phyloP scores from a whole-genome alignment of 2,329 filamentous ascomycete genomes.

The Fusarium sarcochroum region DNA sequence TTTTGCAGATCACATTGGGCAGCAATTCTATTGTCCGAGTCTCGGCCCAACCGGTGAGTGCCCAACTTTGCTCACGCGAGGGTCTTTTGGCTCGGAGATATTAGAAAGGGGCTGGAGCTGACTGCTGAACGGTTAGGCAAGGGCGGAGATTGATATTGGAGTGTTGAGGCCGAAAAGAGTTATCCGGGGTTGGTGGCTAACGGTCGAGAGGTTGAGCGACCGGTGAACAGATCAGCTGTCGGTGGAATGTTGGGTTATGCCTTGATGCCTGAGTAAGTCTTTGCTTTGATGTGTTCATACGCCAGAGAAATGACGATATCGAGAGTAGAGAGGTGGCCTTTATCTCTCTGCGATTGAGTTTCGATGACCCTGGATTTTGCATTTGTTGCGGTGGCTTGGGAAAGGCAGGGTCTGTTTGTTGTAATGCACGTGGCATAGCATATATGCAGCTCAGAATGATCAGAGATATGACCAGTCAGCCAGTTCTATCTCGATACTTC shows the following conservation, averaged over 20 bases:
- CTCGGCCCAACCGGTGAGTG: constrained; percentile 14
- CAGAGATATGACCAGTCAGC: constrained; percentile 19
- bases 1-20: constrained; percentile 33
- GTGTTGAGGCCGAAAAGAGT: constrained; percentile 25
- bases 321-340: neutral
- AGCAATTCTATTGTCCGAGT: constrained; percentile 13
- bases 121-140: neutral
- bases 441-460: constrained; percentile 5
- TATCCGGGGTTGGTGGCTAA: constrained; percentile 17
- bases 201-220: constrained; percentile 11
- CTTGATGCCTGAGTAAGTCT: constrained; percentile 3
- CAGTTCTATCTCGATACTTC: neutral
- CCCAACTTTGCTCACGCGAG: constrained; percentile 22
- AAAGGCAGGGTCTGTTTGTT: neutral
- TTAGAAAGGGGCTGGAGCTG: neutral
- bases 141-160: constrained; percentile 20
- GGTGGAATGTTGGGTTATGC: neutral
- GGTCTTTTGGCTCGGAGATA: neutral
- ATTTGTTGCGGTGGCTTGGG: neutral
- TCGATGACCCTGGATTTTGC: neutral
- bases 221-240: constrained; percentile 13
- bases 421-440: constrained; percentile 13
- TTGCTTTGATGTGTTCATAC: neutral
- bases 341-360: neutral
- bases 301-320: neutral